Evolutionary conservation across 2,329 filamentous ascomycete genomes (phyloP).

Genomic region (Rutstroemia sydowiana): DNA sequence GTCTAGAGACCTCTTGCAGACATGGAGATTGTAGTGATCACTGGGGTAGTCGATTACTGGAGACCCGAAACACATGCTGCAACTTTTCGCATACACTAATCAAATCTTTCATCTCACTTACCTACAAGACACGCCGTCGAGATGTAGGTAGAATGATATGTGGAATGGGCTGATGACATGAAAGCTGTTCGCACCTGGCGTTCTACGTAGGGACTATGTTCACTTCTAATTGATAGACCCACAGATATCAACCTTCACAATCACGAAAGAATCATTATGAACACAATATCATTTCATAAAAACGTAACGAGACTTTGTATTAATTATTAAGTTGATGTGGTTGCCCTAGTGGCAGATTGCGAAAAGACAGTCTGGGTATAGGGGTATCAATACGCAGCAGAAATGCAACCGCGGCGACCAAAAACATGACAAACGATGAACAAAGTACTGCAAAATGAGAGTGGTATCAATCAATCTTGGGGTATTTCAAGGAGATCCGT

Average conservation of each 20-base stretch:
- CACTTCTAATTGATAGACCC: too few relatives aligned
- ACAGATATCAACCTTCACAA: not conserved
- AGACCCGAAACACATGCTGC: too few relatives aligned
- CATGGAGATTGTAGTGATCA: too few relatives aligned
- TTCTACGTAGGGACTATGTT: too few relatives aligned
- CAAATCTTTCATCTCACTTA: too few relatives aligned
- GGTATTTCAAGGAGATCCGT: slow-evolving; percentile 33
- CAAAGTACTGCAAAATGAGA: slow-evolving; percentile 31
- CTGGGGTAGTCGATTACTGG: too few relatives aligned
- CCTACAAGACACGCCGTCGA: too few relatives aligned
- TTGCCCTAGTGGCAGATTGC: slow-evolving; percentile 34
- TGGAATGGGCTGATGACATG: too few relatives aligned
- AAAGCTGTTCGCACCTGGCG: too few relatives aligned
- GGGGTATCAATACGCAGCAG: slow-evolving; percentile 33
- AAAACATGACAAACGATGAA: slow-evolving; percentile 23
- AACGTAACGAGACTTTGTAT: slow-evolving; percentile 27
- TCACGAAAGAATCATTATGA: not conserved
- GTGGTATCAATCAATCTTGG: slow-evolving; percentile 33
- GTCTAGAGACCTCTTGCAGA: too few relatives aligned
- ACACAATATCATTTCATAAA: slow-evolving; percentile 3
- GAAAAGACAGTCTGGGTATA: slow-evolving; percentile 34
- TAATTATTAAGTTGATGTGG: slow-evolving; percentile 30
- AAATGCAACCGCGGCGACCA: slow-evolving; percentile 23
- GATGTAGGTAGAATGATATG: too few relatives aligned
- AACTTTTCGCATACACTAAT: too few relatives aligned